These are phyloP conservation scores for Aspergillus sp. DNA, from an alignment of 2,329 filamentous ascomycete genomes.

Conservation along the genomic window DNA sequence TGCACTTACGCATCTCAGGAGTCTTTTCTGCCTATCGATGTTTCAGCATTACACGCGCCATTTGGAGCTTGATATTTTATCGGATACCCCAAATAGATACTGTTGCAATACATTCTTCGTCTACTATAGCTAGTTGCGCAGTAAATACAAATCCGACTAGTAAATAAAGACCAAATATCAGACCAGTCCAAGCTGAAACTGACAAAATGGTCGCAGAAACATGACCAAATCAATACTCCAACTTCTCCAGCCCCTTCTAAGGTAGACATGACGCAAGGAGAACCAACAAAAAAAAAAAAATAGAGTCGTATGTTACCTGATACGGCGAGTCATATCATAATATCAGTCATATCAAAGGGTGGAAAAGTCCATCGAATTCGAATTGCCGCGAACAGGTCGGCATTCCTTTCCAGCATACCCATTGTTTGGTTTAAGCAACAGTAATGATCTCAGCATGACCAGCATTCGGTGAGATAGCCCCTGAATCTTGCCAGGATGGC, in stretches of 20 bases:
- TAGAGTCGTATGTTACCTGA: too few relatives aligned
- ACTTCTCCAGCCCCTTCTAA: constrained; percentile 16
- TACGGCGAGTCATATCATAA: not conserved
- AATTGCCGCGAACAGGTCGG: constrained; percentile 5
- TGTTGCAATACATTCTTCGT: constrained; percentile 5
- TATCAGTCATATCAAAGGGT: not conserved
- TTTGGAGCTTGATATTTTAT: not conserved
- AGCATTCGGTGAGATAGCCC: constrained; percentile 11
- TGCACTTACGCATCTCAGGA: constrained; percentile 19
- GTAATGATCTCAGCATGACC: constrained; percentile 14
- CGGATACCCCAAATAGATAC: constrained; percentile 21
- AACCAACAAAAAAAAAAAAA: not conserved
- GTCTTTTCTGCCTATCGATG: constrained; percentile 7
- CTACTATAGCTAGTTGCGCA: constrained; percentile 4
- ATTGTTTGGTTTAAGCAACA: not conserved
- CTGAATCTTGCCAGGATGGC: not conserved
- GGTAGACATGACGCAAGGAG: constrained; percentile 3
- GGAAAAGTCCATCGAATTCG: not conserved
- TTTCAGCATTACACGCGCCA: constrained; percentile 2
- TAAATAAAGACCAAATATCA: not conserved
- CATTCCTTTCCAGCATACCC: constrained; percentile 6
- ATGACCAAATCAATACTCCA: constrained; percentile 14
- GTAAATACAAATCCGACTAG: not conserved
- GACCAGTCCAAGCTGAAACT: constrained; percentile 2
- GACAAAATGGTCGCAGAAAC: not conserved